Evolutionary conservation across 371 early-diverging fungal species (phyloP), one percentile per base, ranked within the genome.

Genomic region (Furculomyces boomerangus): DNA sequence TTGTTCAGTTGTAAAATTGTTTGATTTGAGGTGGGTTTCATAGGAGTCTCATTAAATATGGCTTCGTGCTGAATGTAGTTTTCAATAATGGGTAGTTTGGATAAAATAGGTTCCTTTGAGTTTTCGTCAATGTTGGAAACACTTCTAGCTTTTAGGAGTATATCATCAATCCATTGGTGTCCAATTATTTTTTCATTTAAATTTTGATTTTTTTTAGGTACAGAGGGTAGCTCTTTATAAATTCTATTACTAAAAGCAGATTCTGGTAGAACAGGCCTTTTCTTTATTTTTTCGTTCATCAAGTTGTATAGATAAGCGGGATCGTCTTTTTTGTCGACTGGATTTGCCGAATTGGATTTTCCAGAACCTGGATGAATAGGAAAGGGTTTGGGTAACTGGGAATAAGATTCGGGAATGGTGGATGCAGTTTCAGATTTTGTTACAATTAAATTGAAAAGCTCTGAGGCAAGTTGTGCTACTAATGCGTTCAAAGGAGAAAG

Each of bases 111-210:
- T 49, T 67, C 64, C n/a, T 63, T 62, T 0, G 67, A 65, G 7
- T 62, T 62, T 43, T 67, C 68, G 54, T 67, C 68, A 20, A 67
- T 58, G 14, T 63, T 67, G 22, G 68, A 65, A 20, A 67, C 68
- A 30, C 68, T 65, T 22, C 66, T 62, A 29, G 68, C 66, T 55
- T 67, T 67, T 27, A 65, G 53, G 8, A 67, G 57, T 29, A 63
- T 66, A 63, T 67, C 66, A 48, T 67, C 68, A 62, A 67, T 65
- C 68, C 68, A 67, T 10, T 61, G 63, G 50, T 65, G 59, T 50
- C 64, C 62, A 31, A 65, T 50, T 55, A 58, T 57, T 1, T 66
- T 65, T 35, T 58, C 67, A 22, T 61, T 58, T 16, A 61, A 59
- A 5, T 61, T 56, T 22, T 68, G 58, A 45, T 31, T 31, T n/a